A percentile compares a stretch with the other conserved stretches of the same genome.
Conservation (phyloP, 1,284 basidiomycete genomes). For the Ganoderma boninense region DNA sequence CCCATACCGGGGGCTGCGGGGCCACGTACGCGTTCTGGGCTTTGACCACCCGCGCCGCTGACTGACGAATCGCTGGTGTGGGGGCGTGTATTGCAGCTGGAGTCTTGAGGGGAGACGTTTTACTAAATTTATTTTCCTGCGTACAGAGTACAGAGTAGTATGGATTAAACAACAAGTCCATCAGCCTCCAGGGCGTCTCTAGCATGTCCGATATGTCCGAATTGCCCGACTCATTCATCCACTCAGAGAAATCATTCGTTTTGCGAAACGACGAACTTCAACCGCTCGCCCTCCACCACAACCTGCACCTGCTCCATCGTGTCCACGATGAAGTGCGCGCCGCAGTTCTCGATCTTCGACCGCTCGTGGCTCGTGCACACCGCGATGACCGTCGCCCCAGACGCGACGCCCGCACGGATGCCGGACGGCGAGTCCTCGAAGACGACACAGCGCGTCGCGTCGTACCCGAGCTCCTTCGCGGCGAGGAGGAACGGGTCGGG, state of each 20-base stretch:
- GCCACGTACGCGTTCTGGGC: too few relatives aligned
- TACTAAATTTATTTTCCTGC: too few relatives aligned
- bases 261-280: conserved; percentile 45
- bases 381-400: too few relatives aligned
- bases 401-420: conserved; percentile 76
- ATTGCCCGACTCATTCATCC: neutral
- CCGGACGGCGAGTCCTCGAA: conserved; percentile 82
- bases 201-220: neutral
- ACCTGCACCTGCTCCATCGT: conserved; percentile 65
- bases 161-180: neutral
- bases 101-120: too few relatives aligned
- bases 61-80: too few relatives aligned
- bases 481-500: conserved; percentile 82
- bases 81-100: too few relatives aligned
- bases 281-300: conserved; percentile 47
- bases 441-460: conserved; percentile 66
- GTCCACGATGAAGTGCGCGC: too few relatives aligned
- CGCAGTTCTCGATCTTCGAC: too few relatives aligned
- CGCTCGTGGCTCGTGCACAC: too few relatives aligned
- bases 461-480: conserved; percentile 73
- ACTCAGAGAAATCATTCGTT: neutral
- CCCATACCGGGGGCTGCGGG: too few relatives aligned
- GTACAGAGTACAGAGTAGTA: too few relatives aligned
- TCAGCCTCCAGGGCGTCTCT: neutral
- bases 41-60: too few relatives aligned